Percentiles rank a stretch among this genome's conserved stretches.
Conservation (phyloP, 129 eudicot species). For the Calendula officinalis region DNA sequence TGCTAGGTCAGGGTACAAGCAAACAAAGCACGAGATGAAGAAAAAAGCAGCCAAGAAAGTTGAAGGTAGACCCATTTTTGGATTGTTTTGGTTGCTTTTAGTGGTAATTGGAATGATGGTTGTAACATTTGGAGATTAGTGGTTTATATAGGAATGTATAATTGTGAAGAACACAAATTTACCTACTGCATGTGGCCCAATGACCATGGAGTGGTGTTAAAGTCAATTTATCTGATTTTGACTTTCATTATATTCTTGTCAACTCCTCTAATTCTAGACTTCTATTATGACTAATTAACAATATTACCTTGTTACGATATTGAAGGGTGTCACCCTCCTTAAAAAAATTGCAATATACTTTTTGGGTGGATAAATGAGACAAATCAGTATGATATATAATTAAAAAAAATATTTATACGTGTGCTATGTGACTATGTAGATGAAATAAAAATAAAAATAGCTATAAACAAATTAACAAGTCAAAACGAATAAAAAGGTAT, state of each 20-base stretch:
- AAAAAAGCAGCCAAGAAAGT: slow-evolving; percentile 25
- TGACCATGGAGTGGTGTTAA: slow-evolving; percentile 40
- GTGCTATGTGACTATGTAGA: no score
- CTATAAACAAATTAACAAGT: no score
- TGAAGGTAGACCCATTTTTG: slow-evolving; percentile 29
- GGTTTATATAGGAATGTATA: slow-evolving; percentile 30
- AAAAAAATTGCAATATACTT: not conserved
- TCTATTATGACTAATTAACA: slow-evolving; percentile 2
- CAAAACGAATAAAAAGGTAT: no score
- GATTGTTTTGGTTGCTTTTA: not conserved
- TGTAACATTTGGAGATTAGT: not conserved
- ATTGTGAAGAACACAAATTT: slow-evolving; percentile 21
- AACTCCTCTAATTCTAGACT: slow-evolving; percentile 3
- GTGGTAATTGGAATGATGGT: not conserved
- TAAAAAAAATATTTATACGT: no score
- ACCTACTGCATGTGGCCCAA: slow-evolving; percentile 43
- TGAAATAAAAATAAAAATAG: no score
- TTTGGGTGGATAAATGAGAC: not conserved
- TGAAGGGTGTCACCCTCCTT: not conserved
- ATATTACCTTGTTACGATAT: not conserved
- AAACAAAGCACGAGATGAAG: slow-evolving; percentile 31
- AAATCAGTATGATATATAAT: no score
- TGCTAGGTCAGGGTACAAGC: slow-evolving; percentile 29
- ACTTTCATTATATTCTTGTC: slow-evolving; percentile 9
- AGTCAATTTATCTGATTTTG: slow-evolving; percentile 40